Evolutionary conservation across 169 alveolate species (phyloP).

Genomic region (Plasmodium inui): DNA sequence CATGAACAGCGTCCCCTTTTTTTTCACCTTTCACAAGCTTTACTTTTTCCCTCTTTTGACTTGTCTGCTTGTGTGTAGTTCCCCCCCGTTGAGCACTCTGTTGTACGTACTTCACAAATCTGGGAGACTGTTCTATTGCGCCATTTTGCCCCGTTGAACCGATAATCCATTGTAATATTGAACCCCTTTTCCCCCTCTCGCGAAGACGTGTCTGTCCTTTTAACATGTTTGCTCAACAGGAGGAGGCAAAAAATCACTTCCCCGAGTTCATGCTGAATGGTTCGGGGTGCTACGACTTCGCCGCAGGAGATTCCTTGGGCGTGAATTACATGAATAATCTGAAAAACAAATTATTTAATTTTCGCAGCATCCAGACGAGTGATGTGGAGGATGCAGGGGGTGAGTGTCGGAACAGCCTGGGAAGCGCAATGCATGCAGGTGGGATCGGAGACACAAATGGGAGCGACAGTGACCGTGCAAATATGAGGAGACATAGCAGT

Average conservation of each 20-base stretch:
- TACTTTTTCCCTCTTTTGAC: not conserved
- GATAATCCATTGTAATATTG: not conserved
- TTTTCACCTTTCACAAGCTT: not conserved
- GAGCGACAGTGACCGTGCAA: not conserved
- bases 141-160: not conserved
- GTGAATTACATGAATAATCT: conserved; percentile 4
- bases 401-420: not conserved
- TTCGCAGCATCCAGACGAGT: not conserved
- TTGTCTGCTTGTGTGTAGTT: not conserved
- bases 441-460: not conserved
- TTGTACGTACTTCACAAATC: not conserved
- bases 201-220: not conserved
- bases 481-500: not conserved
- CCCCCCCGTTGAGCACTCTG: not conserved
- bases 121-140: not conserved
- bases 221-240: conserved; percentile 14
- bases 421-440: not conserved
- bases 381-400: not conserved
- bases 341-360: not conserved
- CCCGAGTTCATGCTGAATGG: not conserved
- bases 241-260: conserved; percentile 1
- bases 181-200: not conserved
- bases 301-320: not conserved
- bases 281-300: not conserved
- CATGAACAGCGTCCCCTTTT: not conserved